These are phyloP conservation scores for Cicer cuneatum DNA, from an alignment of 306 rosid genomes.

Conservation along the genomic window DNA sequence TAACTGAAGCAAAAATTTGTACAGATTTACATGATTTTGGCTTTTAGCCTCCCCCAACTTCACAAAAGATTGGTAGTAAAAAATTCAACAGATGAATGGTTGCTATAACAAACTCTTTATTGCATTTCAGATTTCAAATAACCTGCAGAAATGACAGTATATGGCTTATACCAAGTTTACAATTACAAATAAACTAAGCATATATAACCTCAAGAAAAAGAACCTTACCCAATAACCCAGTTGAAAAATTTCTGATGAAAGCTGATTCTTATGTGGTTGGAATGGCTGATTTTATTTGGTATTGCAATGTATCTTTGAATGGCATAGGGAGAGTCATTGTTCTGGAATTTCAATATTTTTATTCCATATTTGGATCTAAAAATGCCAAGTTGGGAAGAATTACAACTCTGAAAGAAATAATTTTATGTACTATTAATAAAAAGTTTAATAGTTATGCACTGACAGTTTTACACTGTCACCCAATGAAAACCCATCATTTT, in stretches of 20 bases:
- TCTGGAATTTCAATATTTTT: constrained; percentile 45
- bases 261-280: no score
- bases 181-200: neutral
- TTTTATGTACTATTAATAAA: neutral
- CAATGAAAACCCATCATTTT: no score
- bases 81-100: constrained; percentile 3
- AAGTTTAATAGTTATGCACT: no score
- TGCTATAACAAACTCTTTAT: constrained; percentile 18
- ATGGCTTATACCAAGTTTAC: neutral
- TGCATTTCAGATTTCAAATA: constrained; percentile 40
- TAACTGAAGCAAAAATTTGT: no score
- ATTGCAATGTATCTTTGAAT: no score
- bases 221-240: constrained; percentile 44
- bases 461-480: no score
- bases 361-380: constrained; percentile 79
- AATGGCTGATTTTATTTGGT: no score
- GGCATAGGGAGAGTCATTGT: constrained; percentile 33
- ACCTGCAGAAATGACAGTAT: constrained; percentile 50
- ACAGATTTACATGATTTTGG: neutral
- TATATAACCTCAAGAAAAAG: neutral
- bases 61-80: neutral
- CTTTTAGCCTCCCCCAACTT: neutral
- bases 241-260: constrained; percentile 1
- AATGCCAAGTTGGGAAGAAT: constrained; percentile 10
- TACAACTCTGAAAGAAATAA: constrained; percentile 25